phyloP scores from a whole-genome alignment of 441 rosid species.

The Geranium incanum region DNA sequence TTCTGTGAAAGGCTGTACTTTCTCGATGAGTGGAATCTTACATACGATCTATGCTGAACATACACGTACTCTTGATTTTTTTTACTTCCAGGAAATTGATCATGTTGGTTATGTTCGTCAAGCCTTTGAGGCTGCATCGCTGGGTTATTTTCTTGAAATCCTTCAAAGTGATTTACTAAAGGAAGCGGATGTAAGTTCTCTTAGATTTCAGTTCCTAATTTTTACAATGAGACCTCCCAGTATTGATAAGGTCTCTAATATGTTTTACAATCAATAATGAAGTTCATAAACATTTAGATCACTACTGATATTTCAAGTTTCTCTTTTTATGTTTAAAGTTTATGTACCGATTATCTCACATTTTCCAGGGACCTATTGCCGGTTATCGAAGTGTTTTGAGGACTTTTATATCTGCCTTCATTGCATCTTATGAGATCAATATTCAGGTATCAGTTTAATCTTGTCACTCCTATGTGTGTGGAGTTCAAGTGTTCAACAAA shows the following conservation, averaged over 20 bases:
- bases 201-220: slow-evolving; percentile 10
- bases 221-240: slow-evolving; percentile 10
- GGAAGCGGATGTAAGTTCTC: slow-evolving; percentile 67
- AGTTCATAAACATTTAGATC: neutral
- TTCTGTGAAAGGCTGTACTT: slow-evolving; percentile 20
- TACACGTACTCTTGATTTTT: slow-evolving; percentile 20
- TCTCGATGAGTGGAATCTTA: slow-evolving; percentile 14
- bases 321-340: slow-evolving; percentile 14
- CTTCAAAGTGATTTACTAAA: slow-evolving; percentile 62
- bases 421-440: slow-evolving; percentile 97
- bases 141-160: slow-evolving; percentile 64
- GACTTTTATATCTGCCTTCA: slow-evolving; percentile 82
- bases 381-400: slow-evolving; percentile 86
- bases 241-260: slow-evolving; percentile 18
- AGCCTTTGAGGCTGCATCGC: slow-evolving; percentile 79
- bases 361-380: slow-evolving; percentile 59
- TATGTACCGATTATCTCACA: slow-evolving; percentile 1
- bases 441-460: slow-evolving; percentile 50
- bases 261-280: slow-evolving; percentile 9
- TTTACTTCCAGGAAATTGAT: slow-evolving; percentile 64
- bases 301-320: slow-evolving; percentile 1
- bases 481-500: slow-evolving; percentile 6
- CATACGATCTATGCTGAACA: slow-evolving; percentile 13
- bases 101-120: slow-evolving; percentile 78
- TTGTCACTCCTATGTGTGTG: slow-evolving; percentile 9